phyloP scores from a whole-genome alignment of 2,329 filamentous ascomycete genomes.

The Venturia oleaginea region DNA sequence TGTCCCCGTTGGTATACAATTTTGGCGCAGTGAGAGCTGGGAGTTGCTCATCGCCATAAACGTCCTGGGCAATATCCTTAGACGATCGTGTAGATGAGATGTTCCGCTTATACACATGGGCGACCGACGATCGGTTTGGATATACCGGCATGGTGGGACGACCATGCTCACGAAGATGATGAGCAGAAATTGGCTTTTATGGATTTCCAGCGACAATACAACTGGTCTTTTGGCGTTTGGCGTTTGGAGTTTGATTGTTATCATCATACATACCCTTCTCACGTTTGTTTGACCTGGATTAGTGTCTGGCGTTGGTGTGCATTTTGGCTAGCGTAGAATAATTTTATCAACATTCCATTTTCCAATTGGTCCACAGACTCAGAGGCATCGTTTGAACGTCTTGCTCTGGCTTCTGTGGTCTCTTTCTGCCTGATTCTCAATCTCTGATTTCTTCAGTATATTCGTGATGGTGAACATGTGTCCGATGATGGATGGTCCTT shows the following conservation, averaged over 20 bases:
- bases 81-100: not conserved
- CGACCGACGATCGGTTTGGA: not conserved
- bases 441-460: too few species aligned
- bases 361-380: not conserved
- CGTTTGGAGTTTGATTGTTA: not conserved
- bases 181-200: not conserved
- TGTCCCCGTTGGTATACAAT: not conserved
- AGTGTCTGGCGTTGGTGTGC: not conserved
- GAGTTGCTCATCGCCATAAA: not conserved
- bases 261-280: not conserved
- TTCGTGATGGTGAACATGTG: not conserved
- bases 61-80: not conserved
- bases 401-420: too few species aligned
- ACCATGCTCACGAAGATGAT: not conserved
- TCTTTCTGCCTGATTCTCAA: too few species aligned
- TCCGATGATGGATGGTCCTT: too few species aligned
- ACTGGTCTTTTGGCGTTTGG: not conserved
- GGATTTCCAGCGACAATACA: not conserved
- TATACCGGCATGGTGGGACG: not conserved
- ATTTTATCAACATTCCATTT: not conserved
- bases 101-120: not conserved
- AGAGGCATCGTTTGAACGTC: too few species aligned
- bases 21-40: not conserved
- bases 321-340: not conserved
- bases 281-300: not conserved